Conservation (phyloP, 805 yeast species). For the Novakomyces olei region DNA sequence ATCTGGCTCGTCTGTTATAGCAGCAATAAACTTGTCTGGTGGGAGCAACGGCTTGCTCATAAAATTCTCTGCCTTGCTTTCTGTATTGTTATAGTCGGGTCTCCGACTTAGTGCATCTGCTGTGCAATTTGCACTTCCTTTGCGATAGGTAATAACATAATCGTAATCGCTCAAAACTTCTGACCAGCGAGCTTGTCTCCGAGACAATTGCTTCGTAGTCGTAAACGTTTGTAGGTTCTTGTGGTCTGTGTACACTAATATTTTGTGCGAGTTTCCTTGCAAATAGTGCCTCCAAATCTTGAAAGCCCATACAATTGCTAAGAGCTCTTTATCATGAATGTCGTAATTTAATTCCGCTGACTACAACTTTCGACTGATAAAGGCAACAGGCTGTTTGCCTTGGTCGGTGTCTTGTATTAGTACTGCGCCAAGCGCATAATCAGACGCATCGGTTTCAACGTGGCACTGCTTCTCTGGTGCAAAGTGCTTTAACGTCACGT, state of each 20-base stretch:
- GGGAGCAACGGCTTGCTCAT: neutral
- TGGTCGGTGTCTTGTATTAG: conserved; percentile 1
- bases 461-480: neutral
- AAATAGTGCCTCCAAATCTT: neutral
- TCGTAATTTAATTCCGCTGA: conserved; percentile 6
- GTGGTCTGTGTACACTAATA: neutral
- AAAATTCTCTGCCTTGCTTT: neutral
- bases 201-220: neutral
- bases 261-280: neutral
- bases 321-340: conserved; percentile 6
- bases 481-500: no score
- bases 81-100: neutral
- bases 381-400: conserved; percentile 5
- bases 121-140: neutral
- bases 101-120: neutral
- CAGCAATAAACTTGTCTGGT: neutral
- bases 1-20: neutral
- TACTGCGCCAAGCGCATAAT: conserved; percentile 2
- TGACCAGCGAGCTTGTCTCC: neutral
- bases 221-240: neutral
- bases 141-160: neutral
- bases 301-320: neutral
- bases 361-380: conserved; percentile 1
- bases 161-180: neutral
- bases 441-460: conserved; percentile 8